Base-by-base conservation (phyloP, 768 basidiomycete species). In the Lentinula boryana region DNA sequence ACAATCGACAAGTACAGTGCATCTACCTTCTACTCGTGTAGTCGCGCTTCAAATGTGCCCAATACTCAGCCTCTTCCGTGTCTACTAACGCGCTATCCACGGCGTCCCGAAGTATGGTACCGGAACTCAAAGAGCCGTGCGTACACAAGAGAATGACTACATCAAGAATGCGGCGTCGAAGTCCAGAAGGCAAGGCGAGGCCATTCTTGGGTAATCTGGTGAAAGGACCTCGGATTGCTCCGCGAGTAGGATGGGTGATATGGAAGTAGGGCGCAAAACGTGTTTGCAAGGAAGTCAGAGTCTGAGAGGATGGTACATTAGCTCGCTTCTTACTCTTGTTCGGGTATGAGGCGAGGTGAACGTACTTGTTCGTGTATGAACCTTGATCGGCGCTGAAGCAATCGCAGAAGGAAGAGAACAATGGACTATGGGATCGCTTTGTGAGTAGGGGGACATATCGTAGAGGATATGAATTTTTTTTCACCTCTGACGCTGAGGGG, bases 191-290 rank as follows among this genome's bases (percentile, higher is more conserved):
- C 2, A 60, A 21, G 21, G 6, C 18, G 18, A 46, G 12, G 1
- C 36, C 27, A 12, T 18, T 27, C 21, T 41, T 38, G 13, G 84
- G 80, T n/a, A 97, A 74, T 69, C 84, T 89, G 56, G 75, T 71
- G 74, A 86, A 98, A 23, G 95, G 95, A 0, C 95, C 96, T 15
- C 76, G 74, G 35, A 95, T 68, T 58, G 78, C 75, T 8, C 94
- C 95, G 52, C 86, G 88, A 32, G 75, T 75, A n/a, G 91, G 78
- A 70, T 97, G 94, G 9, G 73, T 75, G 49, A 95, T 79, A 67
- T 77, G 78, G 74, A 97, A 98, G 74, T 86, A 97, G 18, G 94
- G 93, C 9, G 80, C 73, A 6, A 96, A 76, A 23, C 88, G 84
- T 16, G 83, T 78, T 61, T 78, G 76, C 52, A 93, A 71, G 49